phyloP scores from a whole-genome alignment of 2,329 filamentous ascomycete species.

The Colletotrichum chlorophyti region DNA sequence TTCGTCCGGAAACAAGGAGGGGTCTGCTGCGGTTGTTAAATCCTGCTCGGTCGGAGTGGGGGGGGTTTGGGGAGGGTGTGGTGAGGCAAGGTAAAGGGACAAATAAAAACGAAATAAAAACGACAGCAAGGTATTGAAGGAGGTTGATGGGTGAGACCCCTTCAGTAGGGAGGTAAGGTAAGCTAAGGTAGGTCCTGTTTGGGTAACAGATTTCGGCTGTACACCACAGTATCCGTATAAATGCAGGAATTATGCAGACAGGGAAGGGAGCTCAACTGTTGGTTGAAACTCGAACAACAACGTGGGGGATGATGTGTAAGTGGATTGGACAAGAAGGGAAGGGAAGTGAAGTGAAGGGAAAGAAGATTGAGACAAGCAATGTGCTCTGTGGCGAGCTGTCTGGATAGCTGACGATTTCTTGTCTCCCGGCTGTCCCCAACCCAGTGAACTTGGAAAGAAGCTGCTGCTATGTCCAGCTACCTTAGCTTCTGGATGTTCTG shows the following conservation, averaged over 20 bases:
- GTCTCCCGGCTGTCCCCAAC: too few species aligned
- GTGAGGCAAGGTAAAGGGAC: not conserved
- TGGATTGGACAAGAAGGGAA: conserved; percentile 9
- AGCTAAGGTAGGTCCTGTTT: too few species aligned
- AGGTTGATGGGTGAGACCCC: conserved; percentile 18
- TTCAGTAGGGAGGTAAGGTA: not conserved
- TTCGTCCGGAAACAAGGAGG: not conserved
- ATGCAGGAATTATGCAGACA: conserved; percentile 18
- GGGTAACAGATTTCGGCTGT: too few species aligned
- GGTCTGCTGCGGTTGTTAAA: conserved; percentile 22
- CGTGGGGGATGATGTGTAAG: too few species aligned
- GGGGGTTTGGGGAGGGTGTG: not conserved
- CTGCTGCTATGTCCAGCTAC: too few species aligned
- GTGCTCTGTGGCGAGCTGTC: conserved; percentile 14
- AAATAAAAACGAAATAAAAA: conserved; percentile 21
- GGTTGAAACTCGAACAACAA: too few species aligned
- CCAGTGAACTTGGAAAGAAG: not conserved
- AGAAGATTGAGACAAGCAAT: conserved; percentile 18
- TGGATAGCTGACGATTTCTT: too few species aligned
- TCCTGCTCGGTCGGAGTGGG: conserved; percentile 16
- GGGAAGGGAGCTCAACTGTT: conserved; percentile 21
- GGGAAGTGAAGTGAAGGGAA: conserved; percentile 11
- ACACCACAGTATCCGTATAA: too few species aligned
- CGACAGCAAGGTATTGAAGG: not conserved
- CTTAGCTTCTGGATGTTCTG: too few species aligned